Evolutionary conservation across 495 filamentous ascomycete species (phyloP).

Genomic region (Daldinia concentrica): DNA sequence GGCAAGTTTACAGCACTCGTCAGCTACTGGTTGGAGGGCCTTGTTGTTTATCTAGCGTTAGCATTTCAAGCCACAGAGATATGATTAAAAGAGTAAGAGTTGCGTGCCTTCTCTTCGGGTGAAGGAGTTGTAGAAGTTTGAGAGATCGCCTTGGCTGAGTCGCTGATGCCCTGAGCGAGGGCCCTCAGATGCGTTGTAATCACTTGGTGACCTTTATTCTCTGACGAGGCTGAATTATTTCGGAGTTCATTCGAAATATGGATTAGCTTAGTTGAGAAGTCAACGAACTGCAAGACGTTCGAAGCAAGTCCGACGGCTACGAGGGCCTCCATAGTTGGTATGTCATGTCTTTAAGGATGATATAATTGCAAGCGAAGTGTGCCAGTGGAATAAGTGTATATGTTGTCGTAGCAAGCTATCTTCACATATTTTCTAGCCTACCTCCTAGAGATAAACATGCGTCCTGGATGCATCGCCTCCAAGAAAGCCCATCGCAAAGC

Average conservation of each 20-base stretch:
- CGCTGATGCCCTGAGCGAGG: constrained; percentile 17
- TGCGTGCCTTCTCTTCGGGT: constrained; percentile 12
- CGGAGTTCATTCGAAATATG: constrained; percentile 34
- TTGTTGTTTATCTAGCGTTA: neutral
- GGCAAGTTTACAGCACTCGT: constrained; percentile 18
- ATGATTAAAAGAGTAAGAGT: neutral
- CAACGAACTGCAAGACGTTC: constrained; percentile 47
- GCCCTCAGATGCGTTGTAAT: constrained; percentile 21
- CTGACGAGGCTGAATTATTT: constrained; percentile 31
- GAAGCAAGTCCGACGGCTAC: constrained; percentile 41
- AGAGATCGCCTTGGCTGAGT: constrained; percentile 17
- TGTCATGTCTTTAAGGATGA: neutral
- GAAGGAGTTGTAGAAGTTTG: constrained; percentile 7
- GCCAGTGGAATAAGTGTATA: neutral
- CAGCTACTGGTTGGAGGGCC: constrained; percentile 24
- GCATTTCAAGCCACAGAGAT: neutral
- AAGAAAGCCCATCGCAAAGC: neutral
- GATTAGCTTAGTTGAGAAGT: constrained; percentile 42
- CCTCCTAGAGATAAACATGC: neutral
- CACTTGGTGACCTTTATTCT: constrained; percentile 20
- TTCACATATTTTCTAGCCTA: neutral
- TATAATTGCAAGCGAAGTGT: too few species aligned
- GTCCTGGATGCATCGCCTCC: constrained; percentile 6
- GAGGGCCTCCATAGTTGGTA: constrained; percentile 43
- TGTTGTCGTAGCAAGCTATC: too few species aligned